Evolutionary conservation across 108 stramenopile species (phyloP).

Genomic region (Seminavis robusta): DNA sequence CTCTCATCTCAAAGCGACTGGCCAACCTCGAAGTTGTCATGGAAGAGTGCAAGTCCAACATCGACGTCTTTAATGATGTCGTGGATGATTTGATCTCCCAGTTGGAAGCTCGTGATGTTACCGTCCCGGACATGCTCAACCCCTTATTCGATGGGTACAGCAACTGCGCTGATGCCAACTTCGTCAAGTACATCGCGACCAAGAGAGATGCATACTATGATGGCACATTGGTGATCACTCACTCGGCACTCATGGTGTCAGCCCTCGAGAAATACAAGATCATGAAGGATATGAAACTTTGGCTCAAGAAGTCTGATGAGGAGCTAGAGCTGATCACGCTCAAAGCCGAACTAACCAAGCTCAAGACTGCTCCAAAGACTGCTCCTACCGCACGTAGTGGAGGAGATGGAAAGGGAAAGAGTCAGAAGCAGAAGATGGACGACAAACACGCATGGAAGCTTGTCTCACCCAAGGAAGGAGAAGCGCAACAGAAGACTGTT

Average conservation of each 20-base stretch:
- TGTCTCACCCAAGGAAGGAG: too few relatives aligned
- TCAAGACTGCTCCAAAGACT: too few relatives aligned
- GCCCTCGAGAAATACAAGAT: conserved; percentile 21
- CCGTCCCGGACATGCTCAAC: neutral
- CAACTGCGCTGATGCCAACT: neutral
- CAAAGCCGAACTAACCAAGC: too few relatives aligned
- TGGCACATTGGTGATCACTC: conserved; percentile 6
- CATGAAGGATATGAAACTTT: neutral
- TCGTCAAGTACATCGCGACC: conserved; percentile 11
- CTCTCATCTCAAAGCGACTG: neutral
- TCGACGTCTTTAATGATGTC: conserved; percentile 21
- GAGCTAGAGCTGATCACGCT: too few relatives aligned
- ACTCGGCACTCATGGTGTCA: conserved; percentile 8
- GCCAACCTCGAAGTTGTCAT: conserved; percentile 12
- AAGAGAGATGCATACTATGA: conserved; percentile 17
- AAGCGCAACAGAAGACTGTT: too few relatives aligned
- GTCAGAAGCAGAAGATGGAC: too few relatives aligned
- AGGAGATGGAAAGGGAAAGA: too few relatives aligned
- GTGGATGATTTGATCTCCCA: neutral
- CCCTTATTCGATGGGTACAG: conserved; percentile 23
- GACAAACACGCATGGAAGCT: too few relatives aligned
- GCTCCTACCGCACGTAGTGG: too few relatives aligned
- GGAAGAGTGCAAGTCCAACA: too few relatives aligned
- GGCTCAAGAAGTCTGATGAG: too few relatives aligned
- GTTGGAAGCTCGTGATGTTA: conserved; percentile 11